Conservation (phyloP, 2,329 filamentous ascomycete genomes). For the Beauveria sp. region DNA sequence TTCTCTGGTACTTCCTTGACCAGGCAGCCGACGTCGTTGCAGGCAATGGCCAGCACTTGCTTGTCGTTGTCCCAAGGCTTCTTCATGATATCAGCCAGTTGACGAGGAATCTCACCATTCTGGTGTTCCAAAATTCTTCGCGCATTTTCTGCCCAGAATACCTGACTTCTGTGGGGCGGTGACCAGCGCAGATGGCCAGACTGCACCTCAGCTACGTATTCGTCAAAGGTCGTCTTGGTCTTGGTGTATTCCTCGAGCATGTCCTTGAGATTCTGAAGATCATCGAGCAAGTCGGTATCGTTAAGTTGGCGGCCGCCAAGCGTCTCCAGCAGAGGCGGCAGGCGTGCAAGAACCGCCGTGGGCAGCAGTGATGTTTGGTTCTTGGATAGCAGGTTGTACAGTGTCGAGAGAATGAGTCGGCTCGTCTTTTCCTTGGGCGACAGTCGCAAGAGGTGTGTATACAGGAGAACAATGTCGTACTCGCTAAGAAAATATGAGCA, state of each 20-base stretch:
- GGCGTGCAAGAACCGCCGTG: conserved; percentile 75
- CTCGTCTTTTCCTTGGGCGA: conserved; percentile 99
- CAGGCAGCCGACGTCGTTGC: conserved; percentile 82
- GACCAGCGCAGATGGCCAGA: conserved; percentile 89
- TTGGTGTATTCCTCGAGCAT: conserved; percentile 61
- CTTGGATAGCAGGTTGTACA: conserved; percentile 71
- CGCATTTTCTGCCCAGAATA: conserved; percentile 90
- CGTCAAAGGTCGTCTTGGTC: conserved; percentile 73
- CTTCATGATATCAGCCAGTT: conserved; percentile 76
- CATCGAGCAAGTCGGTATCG: conserved; percentile 57
- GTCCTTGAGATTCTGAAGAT: conserved; percentile 52
- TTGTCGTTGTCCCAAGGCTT: conserved; percentile 71
- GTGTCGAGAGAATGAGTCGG: conserved; percentile 77
- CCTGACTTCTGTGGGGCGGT: conserved; percentile 76
- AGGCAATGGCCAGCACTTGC: conserved; percentile 84
- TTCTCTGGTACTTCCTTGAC: conserved; percentile 87
- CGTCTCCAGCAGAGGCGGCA: conserved; percentile 61
- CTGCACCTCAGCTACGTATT: conserved; percentile 80
- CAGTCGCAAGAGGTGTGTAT: conserved; percentile 82
- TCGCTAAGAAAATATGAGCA: conserved; percentile 50
- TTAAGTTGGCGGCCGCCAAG: conserved; percentile 54
- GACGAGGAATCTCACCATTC: conserved; percentile 68
- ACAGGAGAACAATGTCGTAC: conserved; percentile 85
- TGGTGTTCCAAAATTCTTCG: conserved; percentile 78
- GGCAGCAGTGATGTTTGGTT: conserved; percentile 71